These are phyloP conservation scores for Sporothrix pallida DNA, from an alignment of 2,329 filamentous ascomycete species.

Conservation along the genomic window DNA sequence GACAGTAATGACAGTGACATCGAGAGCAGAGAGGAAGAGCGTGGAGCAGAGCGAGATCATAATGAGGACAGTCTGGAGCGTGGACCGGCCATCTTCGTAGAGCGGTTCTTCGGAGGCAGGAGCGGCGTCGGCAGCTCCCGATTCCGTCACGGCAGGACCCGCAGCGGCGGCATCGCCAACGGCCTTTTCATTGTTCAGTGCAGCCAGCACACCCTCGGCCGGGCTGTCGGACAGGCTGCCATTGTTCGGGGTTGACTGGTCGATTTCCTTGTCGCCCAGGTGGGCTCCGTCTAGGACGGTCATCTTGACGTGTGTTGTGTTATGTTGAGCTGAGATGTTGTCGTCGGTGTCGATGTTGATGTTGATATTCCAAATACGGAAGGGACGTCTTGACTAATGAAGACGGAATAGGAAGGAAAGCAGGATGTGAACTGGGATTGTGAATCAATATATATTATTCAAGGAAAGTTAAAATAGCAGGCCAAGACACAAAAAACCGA, in stretches of 20 bases:
- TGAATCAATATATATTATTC: neutral
- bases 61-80: conserved; percentile 45
- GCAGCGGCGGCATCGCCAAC: neutral
- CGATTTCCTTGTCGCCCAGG: neutral
- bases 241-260: conserved; percentile 2
- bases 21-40: conserved; percentile 55
- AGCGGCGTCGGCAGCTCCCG: neutral
- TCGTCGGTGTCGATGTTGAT: neutral
- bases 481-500: too few species aligned
- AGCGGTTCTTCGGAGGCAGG: neutral
- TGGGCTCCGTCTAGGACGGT: neutral
- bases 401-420: neutral
- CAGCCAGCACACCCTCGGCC: neutral
- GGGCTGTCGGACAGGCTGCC: conserved; percentile 11
- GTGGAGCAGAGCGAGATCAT: conserved; percentile 49
- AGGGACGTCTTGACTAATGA: neutral
- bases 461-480: too few species aligned
- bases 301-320: neutral
- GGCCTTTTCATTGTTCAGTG: neutral
- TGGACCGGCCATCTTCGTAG: conserved; percentile 42
- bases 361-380: neutral
- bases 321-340: too few species aligned
- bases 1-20: conserved; percentile 65
- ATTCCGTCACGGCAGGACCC: neutral
- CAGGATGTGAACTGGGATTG: neutral